Evolutionary conservation across 129 eudicot genomes (phyloP).

Genomic region (Escallonia herrerae): DNA sequence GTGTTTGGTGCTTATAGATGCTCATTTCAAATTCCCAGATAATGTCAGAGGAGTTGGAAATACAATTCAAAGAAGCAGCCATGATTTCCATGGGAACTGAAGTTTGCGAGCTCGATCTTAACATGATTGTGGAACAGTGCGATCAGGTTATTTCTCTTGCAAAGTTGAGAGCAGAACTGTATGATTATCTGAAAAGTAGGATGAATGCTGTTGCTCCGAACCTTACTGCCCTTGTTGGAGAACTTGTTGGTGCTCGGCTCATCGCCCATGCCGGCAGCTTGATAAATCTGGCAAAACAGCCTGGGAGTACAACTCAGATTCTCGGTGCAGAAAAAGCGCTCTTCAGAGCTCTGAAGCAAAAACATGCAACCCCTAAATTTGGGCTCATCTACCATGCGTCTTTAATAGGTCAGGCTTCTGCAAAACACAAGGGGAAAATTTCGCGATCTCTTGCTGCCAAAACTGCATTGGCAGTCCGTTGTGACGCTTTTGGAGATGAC

Average conservation of each 20-base stretch:
- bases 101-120: slow-evolving; percentile 54
- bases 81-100: slow-evolving; percentile 69
- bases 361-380: slow-evolving; percentile 48
- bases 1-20: background rate
- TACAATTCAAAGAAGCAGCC: slow-evolving; percentile 52
- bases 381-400: slow-evolving; percentile 56
- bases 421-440: slow-evolving; percentile 33
- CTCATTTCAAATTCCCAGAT: slow-evolving; percentile 19
- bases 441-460: slow-evolving; percentile 52
- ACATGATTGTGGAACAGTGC: slow-evolving; percentile 45
- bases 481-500: slow-evolving; percentile 50
- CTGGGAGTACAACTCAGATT: slow-evolving; percentile 45
- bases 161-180: slow-evolving; percentile 51
- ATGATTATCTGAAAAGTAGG: slow-evolving; percentile 49
- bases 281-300: slow-evolving; percentile 53
- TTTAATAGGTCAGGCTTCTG: slow-evolving; percentile 51
- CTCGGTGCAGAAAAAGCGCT: slow-evolving; percentile 63
- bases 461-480: slow-evolving; percentile 45
- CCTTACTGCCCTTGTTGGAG: slow-evolving; percentile 58
- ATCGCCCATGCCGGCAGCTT: slow-evolving; percentile 59
- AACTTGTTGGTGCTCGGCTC: slow-evolving; percentile 59
- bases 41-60: slow-evolving; percentile 49
- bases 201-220: slow-evolving; percentile 62
- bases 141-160: slow-evolving; percentile 57
- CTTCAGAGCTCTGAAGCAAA: slow-evolving; percentile 50